Evolutionary conservation across 2,329 filamentous ascomycete genomes (phyloP).

Genomic region (Alternaria brassicae): DNA sequence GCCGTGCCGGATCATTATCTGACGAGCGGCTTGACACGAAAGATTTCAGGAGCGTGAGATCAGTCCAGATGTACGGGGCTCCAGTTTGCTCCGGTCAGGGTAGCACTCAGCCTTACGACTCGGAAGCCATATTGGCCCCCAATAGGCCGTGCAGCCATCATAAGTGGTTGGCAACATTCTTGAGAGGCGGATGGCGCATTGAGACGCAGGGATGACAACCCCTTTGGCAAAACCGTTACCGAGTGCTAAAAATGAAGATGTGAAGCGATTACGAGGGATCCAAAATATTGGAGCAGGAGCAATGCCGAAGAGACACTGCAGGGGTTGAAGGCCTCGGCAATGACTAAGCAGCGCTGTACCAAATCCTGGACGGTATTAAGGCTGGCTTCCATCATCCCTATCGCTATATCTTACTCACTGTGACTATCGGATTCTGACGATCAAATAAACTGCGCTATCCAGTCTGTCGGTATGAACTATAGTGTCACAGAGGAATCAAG

Average conservation of each 20-base stretch:
- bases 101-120: conserved; percentile 6
- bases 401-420: not conserved
- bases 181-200: not conserved
- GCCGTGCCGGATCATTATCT: conserved; percentile 13
- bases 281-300: not conserved
- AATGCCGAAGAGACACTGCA: not conserved
- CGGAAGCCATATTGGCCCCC: conserved; percentile 2
- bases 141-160: not conserved
- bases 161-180: not conserved
- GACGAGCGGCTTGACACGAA: not conserved
- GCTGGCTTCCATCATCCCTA: not conserved
- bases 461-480: not conserved
- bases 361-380: not conserved
- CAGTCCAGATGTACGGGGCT: not conserved
- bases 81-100: conserved; percentile 5
- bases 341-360: not conserved
- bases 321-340: not conserved
- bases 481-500: not conserved
- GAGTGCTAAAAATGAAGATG: not conserved
- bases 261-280: not conserved
- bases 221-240: not conserved
- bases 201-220: not conserved
- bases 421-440: not conserved
- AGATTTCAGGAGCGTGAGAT: not conserved
- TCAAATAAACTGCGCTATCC: not conserved